Conservation (phyloP, 2,329 filamentous ascomycete species). For the Dryadomyces quercus-mongolicae region DNA sequence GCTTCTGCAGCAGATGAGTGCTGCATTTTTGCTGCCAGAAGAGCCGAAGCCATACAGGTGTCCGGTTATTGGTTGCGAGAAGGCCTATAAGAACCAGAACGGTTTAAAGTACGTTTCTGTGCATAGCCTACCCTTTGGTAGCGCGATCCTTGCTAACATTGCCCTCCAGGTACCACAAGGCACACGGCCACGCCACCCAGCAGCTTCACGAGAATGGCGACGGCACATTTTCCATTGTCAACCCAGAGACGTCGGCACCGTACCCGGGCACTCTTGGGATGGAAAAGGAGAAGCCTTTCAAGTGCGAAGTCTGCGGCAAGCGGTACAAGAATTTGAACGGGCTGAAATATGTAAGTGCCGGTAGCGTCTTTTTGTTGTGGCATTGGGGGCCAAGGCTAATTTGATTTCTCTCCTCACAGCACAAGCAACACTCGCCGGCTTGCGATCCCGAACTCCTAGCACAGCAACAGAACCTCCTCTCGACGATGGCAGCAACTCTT, state of each 20-base stretch:
- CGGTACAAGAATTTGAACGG: conserved; percentile 99
- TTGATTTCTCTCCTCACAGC: conserved; percentile 24
- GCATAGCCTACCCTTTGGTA: too few relatives aligned
- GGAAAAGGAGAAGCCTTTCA: conserved; percentile 99
- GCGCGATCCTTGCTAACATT: neutral
- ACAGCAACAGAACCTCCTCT: conserved; percentile 23
- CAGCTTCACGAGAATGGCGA: conserved; percentile 94
- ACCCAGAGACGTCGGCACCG: conserved; percentile 84
- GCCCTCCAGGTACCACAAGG: conserved; percentile 48
- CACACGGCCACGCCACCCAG: conserved; percentile 91
- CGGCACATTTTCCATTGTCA: conserved; percentile 95
- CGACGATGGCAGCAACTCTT: conserved; percentile 19
- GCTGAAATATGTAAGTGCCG: conserved; percentile 71
- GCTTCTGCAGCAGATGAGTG: conserved; percentile 40
- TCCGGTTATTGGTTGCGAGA: conserved; percentile 95
- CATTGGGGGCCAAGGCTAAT: too few relatives aligned
- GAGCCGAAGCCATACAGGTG: conserved; percentile 98
- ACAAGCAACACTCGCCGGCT: conserved; percentile 72
- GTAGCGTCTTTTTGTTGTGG: neutral
- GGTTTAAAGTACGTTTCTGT: conserved; percentile 69
- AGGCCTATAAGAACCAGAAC: conserved; percentile 99
- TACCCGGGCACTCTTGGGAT: conserved; percentile 97
- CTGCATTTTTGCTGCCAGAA: conserved; percentile 59
- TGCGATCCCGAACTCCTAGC: conserved; percentile 71
- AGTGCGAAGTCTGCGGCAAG: conserved; percentile 93